Conservation (phyloP, 2,329 filamentous ascomycete genomes). For the Teratosphaeria destructans region DNA sequence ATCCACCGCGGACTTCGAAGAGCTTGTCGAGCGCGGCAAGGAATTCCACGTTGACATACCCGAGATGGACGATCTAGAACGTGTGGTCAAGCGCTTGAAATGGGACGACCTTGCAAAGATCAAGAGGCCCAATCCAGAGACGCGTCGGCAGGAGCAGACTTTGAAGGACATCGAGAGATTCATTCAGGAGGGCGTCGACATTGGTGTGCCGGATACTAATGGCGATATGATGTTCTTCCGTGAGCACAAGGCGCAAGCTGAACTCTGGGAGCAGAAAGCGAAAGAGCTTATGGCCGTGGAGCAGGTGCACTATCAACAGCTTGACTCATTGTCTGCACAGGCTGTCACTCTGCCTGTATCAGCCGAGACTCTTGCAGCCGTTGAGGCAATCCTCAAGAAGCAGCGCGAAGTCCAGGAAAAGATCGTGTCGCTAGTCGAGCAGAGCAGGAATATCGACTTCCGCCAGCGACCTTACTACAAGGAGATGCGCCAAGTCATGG, state of each 20-base stretch:
- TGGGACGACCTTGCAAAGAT: constrained; percentile 74
- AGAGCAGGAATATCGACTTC: constrained; percentile 64
- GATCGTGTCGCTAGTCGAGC: constrained; percentile 70
- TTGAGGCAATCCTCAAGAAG: constrained; percentile 90
- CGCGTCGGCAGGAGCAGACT: constrained; percentile 47
- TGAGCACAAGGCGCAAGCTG: constrained; percentile 65
- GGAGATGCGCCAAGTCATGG: constrained; percentile 84
- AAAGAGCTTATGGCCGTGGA: constrained; percentile 89
- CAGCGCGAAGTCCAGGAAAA: constrained; percentile 88
- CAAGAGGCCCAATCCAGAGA: constrained; percentile 27
- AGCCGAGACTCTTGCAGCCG: constrained; percentile 63
- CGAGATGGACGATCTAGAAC: constrained; percentile 73
- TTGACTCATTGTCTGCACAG: constrained; percentile 82
- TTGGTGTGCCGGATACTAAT: constrained; percentile 71
- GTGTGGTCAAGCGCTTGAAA: constrained; percentile 70
- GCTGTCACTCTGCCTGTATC: constrained; percentile 72
- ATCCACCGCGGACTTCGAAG: constrained; percentile 68
- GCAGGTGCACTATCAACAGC: constrained; percentile 82
- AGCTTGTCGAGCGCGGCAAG: constrained; percentile 80
- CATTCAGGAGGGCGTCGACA: constrained; percentile 63
- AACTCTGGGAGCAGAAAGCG: constrained; percentile 86
- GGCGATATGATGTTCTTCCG: constrained; percentile 67
- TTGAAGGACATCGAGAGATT: constrained; percentile 70
- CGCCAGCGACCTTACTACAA: constrained; percentile 73
- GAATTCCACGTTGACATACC: constrained; percentile 85